phyloP scores from a whole-genome alignment of 2,329 filamentous ascomycete genomes.

The Calcarisporium arbuscula region DNA sequence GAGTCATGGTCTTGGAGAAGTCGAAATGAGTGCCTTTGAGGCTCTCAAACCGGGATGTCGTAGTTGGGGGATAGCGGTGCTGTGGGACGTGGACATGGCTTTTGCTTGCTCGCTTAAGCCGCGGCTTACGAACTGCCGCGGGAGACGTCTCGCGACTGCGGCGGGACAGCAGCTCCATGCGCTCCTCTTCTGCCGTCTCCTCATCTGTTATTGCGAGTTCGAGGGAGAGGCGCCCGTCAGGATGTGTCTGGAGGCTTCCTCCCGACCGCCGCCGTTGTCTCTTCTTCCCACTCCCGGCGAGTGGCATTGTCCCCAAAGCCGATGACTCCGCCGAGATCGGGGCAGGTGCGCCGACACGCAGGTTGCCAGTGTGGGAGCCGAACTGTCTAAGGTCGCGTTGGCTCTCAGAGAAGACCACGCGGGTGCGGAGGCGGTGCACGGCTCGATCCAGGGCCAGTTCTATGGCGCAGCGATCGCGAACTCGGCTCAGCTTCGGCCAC shows the following conservation, averaged over 20 bases:
- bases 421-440: conserved; percentile 60
- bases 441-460: conserved; percentile 77
- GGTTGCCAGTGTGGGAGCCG: conserved; percentile 21
- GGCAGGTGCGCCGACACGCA: conserved; percentile 15
- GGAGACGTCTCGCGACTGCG: conserved; percentile 18
- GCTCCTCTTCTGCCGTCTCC: conserved; percentile 38
- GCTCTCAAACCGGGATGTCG: conserved; percentile 9
- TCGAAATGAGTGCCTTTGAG: conserved; percentile 21
- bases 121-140: conserved; percentile 29
- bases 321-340: conserved; percentile 12
- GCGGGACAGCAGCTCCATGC: conserved; percentile 33
- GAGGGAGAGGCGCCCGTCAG: conserved; percentile 27
- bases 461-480: conserved; percentile 81
- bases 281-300: conserved; percentile 24
- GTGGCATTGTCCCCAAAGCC: conserved; percentile 14
- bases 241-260: conserved; percentile 37
- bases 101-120: conserved; percentile 34
- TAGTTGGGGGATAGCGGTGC: conserved; percentile 9
- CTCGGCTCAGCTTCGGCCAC: conserved; percentile 82
- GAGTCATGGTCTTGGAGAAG: conserved; percentile 29
- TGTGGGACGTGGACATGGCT: conserved; percentile 28
- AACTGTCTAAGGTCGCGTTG: conserved; percentile 53
- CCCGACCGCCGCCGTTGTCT: conserved; percentile 44
- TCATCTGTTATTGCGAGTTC: conserved; percentile 37
- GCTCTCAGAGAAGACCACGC: conserved; percentile 63